A percentile compares a stretch with the other conserved stretches of the same genome.
Evolutionary conservation across 208 protist genomes (phyloP).

Genomic region (Vickermania ingenoplastis): DNA sequence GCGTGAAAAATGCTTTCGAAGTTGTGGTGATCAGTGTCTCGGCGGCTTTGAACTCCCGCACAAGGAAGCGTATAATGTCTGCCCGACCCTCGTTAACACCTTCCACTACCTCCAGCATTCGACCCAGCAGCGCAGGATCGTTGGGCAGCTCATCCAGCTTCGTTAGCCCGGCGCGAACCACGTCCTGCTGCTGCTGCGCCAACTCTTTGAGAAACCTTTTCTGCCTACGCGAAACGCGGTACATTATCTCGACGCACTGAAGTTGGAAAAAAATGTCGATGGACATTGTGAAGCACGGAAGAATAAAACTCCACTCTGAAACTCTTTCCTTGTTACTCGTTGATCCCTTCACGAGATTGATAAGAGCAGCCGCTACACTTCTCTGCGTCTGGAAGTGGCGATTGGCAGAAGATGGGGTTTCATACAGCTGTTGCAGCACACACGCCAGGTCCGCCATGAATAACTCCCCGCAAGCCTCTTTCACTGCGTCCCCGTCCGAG

Average conservation of each 20-base stretch:
- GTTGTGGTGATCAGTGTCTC: conserved; percentile 46
- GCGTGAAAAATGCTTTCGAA: conserved; percentile 73
- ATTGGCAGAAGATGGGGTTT: conserved; percentile 28
- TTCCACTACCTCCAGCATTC: conserved; percentile 65
- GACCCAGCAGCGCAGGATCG: conserved; percentile 49
- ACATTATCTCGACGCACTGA: conserved; percentile 87
- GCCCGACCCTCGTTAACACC: conserved; percentile 48
- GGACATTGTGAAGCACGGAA: conserved; percentile 42
- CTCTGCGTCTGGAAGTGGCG: conserved; percentile 61
- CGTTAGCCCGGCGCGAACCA: conserved; percentile 7
- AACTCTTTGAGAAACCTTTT: conserved; percentile 41
- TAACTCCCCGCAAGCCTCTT: conserved; percentile 56
- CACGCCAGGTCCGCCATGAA: conserved; percentile 63
- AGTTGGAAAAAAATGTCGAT: conserved; percentile 89
- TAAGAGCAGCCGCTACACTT: conserved; percentile 67
- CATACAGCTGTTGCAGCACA: conserved; percentile 56
- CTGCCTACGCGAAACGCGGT: conserved; percentile 70
- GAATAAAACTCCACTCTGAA: conserved; percentile 67
- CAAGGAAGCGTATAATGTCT: conserved; percentile 52
- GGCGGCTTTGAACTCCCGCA: conserved; percentile 56
- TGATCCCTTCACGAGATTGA: conserved; percentile 87
- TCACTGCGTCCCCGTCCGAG: conserved; percentile 70
- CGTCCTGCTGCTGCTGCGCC: neutral
- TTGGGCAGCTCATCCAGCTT: conserved; percentile 56
- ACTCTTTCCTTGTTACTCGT: conserved; percentile 77